A percentile compares a stretch with the other conserved stretches of the same genome.
These are phyloP conservation scores for Fraxinus baroniana DNA, from an alignment of 305 asterid genomes.

Conservation along the genomic window DNA sequence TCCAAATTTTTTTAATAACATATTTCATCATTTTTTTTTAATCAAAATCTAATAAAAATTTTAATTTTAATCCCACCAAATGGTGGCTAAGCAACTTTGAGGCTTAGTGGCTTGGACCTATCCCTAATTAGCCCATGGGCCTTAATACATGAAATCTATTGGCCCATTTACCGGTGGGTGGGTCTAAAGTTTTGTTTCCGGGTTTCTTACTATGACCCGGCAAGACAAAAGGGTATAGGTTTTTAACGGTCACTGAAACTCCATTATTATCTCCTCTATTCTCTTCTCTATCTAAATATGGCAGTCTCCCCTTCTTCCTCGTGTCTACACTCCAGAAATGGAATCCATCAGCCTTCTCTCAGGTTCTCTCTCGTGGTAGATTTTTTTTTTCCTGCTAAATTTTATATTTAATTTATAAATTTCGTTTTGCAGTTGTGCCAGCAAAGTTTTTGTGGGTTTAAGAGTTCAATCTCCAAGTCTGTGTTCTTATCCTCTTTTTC, in stretches of 20 bases:
- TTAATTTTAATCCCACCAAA: neutral
- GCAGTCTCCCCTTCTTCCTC: constrained; percentile 39
- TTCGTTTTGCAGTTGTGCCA: constrained; percentile 50
- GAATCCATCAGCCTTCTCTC: constrained; percentile 33
- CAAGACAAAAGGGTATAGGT: too few species aligned
- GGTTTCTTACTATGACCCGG: neutral
- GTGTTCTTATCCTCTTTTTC: constrained; percentile 30
- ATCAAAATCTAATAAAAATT: too few species aligned
- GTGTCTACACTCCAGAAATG: constrained; percentile 28
- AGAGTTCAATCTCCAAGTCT: constrained; percentile 71
- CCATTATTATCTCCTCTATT: neutral
- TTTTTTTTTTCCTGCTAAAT: neutral
- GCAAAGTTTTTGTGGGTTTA: constrained; percentile 63
- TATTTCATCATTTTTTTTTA: neutral
- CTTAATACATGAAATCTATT: neutral
- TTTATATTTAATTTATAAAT: neutral
- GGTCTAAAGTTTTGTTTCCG: neutral
- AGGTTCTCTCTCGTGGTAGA: constrained; percentile 29
- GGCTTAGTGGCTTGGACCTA: neutral
- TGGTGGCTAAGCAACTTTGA: neutral
- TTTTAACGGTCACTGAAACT: neutral
- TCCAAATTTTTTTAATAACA: too few species aligned
- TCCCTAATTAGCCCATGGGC: neutral
- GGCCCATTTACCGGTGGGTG: neutral
- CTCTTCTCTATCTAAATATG: constrained; percentile 26